These are phyloP conservation scores for Puccinia hordei DNA, from an alignment of 1,284 basidiomycete species.

Conservation along the genomic window DNA sequence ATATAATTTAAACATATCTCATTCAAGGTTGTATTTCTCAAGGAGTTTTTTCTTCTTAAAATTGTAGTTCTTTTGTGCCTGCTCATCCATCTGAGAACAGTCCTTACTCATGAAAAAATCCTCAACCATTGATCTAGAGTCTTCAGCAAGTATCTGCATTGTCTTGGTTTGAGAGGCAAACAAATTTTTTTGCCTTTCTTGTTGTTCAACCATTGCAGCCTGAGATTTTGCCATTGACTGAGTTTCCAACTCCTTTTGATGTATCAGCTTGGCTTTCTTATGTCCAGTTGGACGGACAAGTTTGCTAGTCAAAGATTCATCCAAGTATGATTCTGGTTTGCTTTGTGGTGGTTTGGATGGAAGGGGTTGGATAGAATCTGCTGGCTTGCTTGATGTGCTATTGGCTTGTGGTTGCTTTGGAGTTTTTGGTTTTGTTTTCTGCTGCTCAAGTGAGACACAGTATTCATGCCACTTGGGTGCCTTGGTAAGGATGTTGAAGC, in stretches of 20 bases:
- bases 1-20: too few relatives aligned
- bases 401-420: not conserved
- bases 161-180: not conserved
- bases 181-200: not conserved
- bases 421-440: not conserved
- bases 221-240: not conserved
- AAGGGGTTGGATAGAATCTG: not conserved
- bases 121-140: not conserved
- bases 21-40: not conserved
- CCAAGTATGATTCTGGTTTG: not conserved
- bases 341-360: not conserved
- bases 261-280: not conserved
- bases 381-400: not conserved
- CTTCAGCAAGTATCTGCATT: not conserved
- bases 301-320: not conserved
- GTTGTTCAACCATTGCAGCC: not conserved
- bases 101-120: not conserved
- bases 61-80: too few relatives aligned
- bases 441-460: not conserved
- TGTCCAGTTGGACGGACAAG: not conserved
- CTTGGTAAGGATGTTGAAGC: not conserved
- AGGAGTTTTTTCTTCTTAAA: not conserved
- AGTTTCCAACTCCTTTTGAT: not conserved
- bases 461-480: slow-evolving; percentile 24
- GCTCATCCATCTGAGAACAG: not conserved